These are phyloP conservation scores for Diaporthe velutina DNA, from an alignment of 2,329 filamentous ascomycete genomes.

Conservation along the genomic window DNA sequence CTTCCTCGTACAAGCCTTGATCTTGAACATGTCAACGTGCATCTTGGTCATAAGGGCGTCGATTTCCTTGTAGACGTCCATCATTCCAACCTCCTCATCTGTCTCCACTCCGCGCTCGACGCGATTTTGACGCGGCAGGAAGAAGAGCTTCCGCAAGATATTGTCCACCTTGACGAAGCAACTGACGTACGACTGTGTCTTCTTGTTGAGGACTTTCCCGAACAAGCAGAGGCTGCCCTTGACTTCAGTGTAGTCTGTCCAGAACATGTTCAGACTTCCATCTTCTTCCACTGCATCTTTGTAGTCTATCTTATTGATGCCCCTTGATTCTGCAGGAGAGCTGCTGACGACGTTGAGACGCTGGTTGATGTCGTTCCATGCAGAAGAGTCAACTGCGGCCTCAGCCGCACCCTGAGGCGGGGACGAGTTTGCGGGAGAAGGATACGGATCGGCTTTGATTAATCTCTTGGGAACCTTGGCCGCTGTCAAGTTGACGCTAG, in stretches of 20 bases:
- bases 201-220: conserved; percentile 94
- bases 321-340: conserved; percentile 71
- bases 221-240: conserved; percentile 94
- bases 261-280: conserved; percentile 93
- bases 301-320: conserved; percentile 84
- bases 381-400: conserved; percentile 78
- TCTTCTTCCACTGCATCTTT: conserved; percentile 93
- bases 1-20: conserved; percentile 89
- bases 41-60: conserved; percentile 89
- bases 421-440: conserved; percentile 82
- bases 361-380: conserved; percentile 89
- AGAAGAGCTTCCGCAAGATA: conserved; percentile 91
- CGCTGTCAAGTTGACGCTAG: conserved; percentile 87
- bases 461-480: conserved; percentile 83
- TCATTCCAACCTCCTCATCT: conserved; percentile 84
- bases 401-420: conserved; percentile 70
- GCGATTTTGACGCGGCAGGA: conserved; percentile 81
- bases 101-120: conserved; percentile 74
- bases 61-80: conserved; percentile 90
- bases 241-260: conserved; percentile 95
- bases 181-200: conserved; percentile 82
- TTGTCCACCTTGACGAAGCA: conserved; percentile 98
- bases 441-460: conserved; percentile 75
- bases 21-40: conserved; percentile 90
- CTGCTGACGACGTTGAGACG: conserved; percentile 89